A percentile compares a stretch with the other conserved stretches of the same genome.
Evolutionary conservation across 257 asterid genomes (phyloP).

Genomic region (Cordia subcordata): DNA sequence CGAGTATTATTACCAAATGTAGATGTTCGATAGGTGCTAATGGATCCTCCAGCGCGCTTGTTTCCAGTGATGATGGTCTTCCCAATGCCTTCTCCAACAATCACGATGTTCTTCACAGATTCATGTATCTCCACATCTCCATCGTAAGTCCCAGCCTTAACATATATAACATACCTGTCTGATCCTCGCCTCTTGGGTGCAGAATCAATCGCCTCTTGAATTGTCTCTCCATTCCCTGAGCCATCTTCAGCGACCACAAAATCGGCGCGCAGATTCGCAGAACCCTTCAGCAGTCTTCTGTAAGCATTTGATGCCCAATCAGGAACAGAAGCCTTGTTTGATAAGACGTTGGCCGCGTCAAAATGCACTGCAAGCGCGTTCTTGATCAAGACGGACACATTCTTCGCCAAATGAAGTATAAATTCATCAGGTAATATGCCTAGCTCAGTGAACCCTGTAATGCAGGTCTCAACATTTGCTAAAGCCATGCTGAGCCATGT

Average conservation of each 20-base stretch:
- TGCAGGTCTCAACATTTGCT: conserved; percentile 1
- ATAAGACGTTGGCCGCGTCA: not conserved
- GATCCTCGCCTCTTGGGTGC: conserved; percentile 34
- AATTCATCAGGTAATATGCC: not conserved
- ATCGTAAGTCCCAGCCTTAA: conserved; percentile 43
- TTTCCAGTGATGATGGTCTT: conserved; percentile 9
- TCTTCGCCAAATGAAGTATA: not conserved
- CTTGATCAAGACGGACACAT: not conserved
- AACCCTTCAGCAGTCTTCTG: conserved; percentile 31
- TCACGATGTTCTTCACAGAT: conserved; percentile 16
- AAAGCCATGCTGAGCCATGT: conserved; percentile 3
- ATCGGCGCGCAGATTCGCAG: conserved; percentile 21
- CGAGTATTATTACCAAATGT: conserved; percentile 2
- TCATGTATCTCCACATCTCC: conserved; percentile 38
- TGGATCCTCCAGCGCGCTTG: not conserved
- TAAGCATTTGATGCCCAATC: conserved; percentile 35
- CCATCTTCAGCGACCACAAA: conserved; percentile 61
- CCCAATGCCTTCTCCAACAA: conserved; percentile 10
- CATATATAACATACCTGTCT: conserved; percentile 42
- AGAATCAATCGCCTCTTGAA: conserved; percentile 39
- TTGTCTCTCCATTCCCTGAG: conserved; percentile 35
- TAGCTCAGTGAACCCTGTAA: not conserved
- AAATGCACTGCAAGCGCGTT: conserved; percentile 5
- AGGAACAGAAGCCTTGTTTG: conserved; percentile 26
- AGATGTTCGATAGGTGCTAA: conserved; percentile 1